Percentiles rank a stretch among this genome's conserved stretches.
Evolutionary conservation across 2,329 filamentous ascomycete species (phyloP).

Genomic region (Cadophora luteo-olivacea): DNA sequence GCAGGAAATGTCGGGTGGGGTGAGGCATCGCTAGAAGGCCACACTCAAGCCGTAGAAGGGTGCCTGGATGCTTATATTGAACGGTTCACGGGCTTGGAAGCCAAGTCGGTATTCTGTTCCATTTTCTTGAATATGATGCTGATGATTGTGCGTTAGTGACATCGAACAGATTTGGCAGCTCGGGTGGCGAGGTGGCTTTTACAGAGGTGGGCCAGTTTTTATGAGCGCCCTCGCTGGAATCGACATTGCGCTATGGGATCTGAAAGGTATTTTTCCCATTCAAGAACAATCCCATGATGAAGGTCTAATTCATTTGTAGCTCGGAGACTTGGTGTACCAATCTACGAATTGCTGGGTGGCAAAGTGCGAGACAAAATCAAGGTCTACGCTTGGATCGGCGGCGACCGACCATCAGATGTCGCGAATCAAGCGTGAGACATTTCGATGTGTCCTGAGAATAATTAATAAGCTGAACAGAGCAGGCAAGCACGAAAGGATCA

Average conservation of each 20-base stretch:
- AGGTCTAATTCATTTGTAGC: too few species aligned
- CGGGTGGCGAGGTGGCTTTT: slow-evolving; percentile 74
- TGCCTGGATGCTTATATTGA: slow-evolving; percentile 71
- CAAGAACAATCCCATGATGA: too few species aligned
- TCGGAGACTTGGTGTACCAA: slow-evolving; percentile 66
- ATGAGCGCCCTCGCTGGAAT: slow-evolving; percentile 81
- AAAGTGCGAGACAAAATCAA: slow-evolving; percentile 73
- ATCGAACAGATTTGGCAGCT: slow-evolving; percentile 85
- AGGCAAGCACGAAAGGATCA: slow-evolving; percentile 63
- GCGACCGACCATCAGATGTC: slow-evolving; percentile 73
- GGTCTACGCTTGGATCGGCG: slow-evolving; percentile 82
- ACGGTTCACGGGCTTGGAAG: slow-evolving; percentile 70
- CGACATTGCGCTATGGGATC: slow-evolving; percentile 60
- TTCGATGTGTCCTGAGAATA: background rate
- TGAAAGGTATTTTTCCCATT: slow-evolving; percentile 16
- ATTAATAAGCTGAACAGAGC: slow-evolving; percentile 11
- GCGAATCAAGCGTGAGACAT: slow-evolving; percentile 61
- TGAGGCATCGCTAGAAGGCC: slow-evolving; percentile 77
- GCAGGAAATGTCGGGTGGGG: slow-evolving; percentile 73
- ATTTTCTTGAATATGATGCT: too few species aligned
- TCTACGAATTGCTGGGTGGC: slow-evolving; percentile 77
- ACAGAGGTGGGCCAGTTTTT: slow-evolving; percentile 78
- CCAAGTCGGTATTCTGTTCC: too few species aligned
- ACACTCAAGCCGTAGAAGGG: slow-evolving; percentile 74
- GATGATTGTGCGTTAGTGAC: slow-evolving; percentile 47